phyloP scores from a whole-genome alignment of 108 stramenopile genomes.

The Fistulifera pelliculosa region DNA sequence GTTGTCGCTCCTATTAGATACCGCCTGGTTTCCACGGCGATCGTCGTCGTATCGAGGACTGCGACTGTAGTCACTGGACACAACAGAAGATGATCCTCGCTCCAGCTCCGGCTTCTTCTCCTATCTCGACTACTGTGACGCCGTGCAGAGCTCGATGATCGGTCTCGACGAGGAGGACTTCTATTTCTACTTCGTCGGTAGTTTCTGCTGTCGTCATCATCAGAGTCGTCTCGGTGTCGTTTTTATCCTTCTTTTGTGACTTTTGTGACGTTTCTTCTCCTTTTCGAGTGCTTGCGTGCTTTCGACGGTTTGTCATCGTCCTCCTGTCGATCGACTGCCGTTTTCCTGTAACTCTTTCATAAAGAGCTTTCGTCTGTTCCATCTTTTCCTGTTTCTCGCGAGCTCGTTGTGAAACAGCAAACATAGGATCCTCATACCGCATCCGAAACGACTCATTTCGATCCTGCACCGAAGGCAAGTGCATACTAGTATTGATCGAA shows the following conservation, averaged over 20 bases:
- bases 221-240: neutral
- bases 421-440: conserved; percentile 84
- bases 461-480: conserved; percentile 26
- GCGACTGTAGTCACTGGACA: neutral
- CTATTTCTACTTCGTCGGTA: neutral
- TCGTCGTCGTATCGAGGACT: conserved; percentile 1
- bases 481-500: too few relatives aligned
- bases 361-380: conserved; percentile 51
- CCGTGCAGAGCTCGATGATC: neutral
- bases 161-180: neutral
- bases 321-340: conserved; percentile 1
- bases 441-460: conserved; percentile 69
- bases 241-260: conserved; percentile 6
- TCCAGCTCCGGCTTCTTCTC: too few relatives aligned
- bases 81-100: too few relatives aligned
- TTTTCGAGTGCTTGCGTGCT: conserved; percentile 14
- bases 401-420: conserved; percentile 37
- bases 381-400: conserved; percentile 31
- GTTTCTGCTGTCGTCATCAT: neutral
- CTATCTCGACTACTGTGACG: too few relatives aligned
- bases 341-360: conserved; percentile 44
- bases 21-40: neutral
- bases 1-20: neutral
- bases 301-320: conserved; percentile 18
- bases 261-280: conserved; percentile 9